phyloP scores from a whole-genome alignment of 441 rosid species.

The Populus hybrid region DNA sequence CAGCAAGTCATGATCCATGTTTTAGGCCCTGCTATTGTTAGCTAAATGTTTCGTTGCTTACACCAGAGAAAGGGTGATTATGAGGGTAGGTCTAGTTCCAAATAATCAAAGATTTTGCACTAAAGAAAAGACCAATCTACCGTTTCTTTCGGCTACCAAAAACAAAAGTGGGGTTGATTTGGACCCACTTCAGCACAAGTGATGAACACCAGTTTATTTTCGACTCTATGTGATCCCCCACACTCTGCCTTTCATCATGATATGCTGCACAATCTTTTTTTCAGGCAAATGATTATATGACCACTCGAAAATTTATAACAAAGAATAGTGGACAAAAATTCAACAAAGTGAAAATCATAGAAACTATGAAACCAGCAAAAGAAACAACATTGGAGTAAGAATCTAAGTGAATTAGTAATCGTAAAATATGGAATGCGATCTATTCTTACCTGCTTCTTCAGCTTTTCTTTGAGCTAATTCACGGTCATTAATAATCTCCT shows the following conservation, averaged over 20 bases:
- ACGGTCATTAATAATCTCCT: slow-evolving; percentile 54
- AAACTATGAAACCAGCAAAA: neutral
- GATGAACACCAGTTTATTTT: slow-evolving; percentile 4
- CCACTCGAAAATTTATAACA: neutral
- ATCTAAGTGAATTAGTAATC: neutral
- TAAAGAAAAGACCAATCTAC: neutral
- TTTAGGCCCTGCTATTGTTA: neutral
- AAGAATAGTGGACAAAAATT: neutral
- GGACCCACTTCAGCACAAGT: slow-evolving; percentile 1
- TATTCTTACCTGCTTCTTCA: slow-evolving; percentile 83
- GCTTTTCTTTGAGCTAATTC: slow-evolving; percentile 88
- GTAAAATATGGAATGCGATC: neutral
- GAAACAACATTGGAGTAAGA: slow-evolving; percentile 7
- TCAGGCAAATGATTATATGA: neutral
- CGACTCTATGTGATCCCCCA: slow-evolving; percentile 11
- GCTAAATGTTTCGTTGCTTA: neutral
- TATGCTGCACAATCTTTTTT: neutral
- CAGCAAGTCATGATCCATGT: neutral
- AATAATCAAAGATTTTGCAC: neutral
- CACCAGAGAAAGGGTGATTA: neutral
- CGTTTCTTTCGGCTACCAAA: slow-evolving; percentile 15
- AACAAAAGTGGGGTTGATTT: neutral
- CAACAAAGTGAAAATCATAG: neutral
- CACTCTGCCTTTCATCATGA: slow-evolving; percentile 20
- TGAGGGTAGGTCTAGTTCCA: neutral